Base-by-base conservation (phyloP, 345 rosid genomes). In the Gossypium turneri region DNA sequence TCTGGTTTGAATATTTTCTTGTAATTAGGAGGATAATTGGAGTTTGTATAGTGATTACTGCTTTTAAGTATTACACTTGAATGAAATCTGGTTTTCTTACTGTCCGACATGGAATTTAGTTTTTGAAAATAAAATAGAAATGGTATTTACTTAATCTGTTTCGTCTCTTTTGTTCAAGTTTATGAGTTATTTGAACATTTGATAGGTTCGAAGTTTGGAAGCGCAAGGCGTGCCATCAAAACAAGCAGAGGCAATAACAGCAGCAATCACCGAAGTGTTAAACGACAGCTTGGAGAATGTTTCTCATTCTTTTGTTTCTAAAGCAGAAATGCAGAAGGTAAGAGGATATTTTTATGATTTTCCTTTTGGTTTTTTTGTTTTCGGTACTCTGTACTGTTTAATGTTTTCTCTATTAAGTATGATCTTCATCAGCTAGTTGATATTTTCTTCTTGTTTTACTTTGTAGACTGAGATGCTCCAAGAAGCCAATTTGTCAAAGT, bases 231-330 rank as follows among this genome's bases (percentile, higher is more conserved):
- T 96, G 53, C 98, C 99, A 6, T 85, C 97, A 0, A 93, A 92
- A 82, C 98, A 96, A 72, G 98, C 97, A 1, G 97, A 93, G 83
- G 97, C 98, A 0, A 93, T 96, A 63, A 93, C 97, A 7, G 86
- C 90, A 2, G 94, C 98, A 0, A 89, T 96, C 2, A 93, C 91
- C 2, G 89, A 93, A 80, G 98, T 96, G 51, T 83, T 96, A 81
- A 90, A 92, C 69, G 97, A 91, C 48, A 93, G 98, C 61, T 84
- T 96, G 83, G 99, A 96, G 68, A 96, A 92, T 86, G 93, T 96
- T 1, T 77, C 93, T 0, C 86, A 90, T 73, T 91, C 93, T 63
- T 89, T 89, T 52, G 97, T 91, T 75, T 88, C 97, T 0, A 90
- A 90, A 75, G 85, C 85, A 1, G 98, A 93, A 81, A 90, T 96